Percentiles rank a stretch among this genome's conserved stretches.
Evolutionary conservation across 768 basidiomycete genomes (phyloP).

Genomic region (Macrocybe gigantea): DNA sequence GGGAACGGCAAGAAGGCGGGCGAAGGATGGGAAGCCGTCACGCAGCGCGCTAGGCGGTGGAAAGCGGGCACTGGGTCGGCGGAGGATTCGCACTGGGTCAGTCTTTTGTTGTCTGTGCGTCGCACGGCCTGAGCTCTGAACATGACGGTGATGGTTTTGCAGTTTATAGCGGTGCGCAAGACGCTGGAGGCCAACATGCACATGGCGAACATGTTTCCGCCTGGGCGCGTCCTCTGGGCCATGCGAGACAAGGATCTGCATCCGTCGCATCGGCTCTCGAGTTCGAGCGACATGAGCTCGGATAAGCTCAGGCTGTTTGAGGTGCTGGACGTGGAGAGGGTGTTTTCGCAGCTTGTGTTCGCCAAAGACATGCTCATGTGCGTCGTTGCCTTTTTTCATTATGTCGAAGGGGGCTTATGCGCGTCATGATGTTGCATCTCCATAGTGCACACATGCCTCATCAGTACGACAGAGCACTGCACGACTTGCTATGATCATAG

Average conservation of each 20-base stretch:
- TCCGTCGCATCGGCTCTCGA: slow-evolving; percentile 41
- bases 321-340: slow-evolving; percentile 68
- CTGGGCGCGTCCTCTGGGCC: slow-evolving; percentile 76
- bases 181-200: slow-evolving; percentile 85
- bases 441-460: slow-evolving; percentile 72
- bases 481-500: slow-evolving; percentile 47
- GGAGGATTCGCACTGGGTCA: slow-evolving; percentile 55
- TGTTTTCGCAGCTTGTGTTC: slow-evolving; percentile 79
- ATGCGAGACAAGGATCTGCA: slow-evolving; percentile 69
- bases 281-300: slow-evolving; percentile 16
- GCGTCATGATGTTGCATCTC: neutral
- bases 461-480: slow-evolving; percentile 71
- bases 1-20: slow-evolving; percentile 37
- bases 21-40: slow-evolving; percentile 49
- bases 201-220: slow-evolving; percentile 64
- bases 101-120: slow-evolving; percentile 7
- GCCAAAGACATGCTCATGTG: slow-evolving; percentile 79
- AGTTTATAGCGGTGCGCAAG: slow-evolving; percentile 80
- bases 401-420: slow-evolving; percentile 4
- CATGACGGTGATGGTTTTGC: slow-evolving; percentile 1
- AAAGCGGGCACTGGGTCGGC: slow-evolving; percentile 48
- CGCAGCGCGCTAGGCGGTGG: slow-evolving; percentile 47
- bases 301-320: slow-evolving; percentile 70
- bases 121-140: neutral
- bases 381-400: slow-evolving; percentile 13